A percentile compares a stretch with the other conserved stretches of the same genome.
phyloP scores from a whole-genome alignment of 345 rosid genomes.

The Salix dunnii region DNA sequence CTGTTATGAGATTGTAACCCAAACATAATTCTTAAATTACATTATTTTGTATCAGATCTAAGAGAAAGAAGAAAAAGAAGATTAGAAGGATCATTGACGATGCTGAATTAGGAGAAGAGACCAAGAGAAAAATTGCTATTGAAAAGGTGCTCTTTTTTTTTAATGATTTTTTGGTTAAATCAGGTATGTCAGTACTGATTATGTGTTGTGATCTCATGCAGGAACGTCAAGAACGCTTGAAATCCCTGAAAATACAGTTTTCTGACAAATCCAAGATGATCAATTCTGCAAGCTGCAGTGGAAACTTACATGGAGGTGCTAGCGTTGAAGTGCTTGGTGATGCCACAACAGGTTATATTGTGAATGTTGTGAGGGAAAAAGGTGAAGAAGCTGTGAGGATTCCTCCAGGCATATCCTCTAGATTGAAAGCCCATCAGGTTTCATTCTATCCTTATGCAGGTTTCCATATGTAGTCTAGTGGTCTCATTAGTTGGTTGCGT shows the following conservation, averaged over 20 bases:
- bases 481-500: background rate
- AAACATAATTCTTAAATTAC: constrained; percentile 16
- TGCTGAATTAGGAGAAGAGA: constrained; percentile 96
- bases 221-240: constrained; percentile 97
- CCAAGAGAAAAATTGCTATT: constrained; percentile 92
- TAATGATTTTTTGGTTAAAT: constrained; percentile 12
- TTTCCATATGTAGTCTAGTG: background rate
- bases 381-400: constrained; percentile 93
- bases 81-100: constrained; percentile 95
- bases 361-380: constrained; percentile 94
- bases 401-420: constrained; percentile 78
- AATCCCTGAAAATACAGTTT: constrained; percentile 69
- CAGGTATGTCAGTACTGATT: constrained; percentile 14
- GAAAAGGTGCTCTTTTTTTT: constrained; percentile 57
- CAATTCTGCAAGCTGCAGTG: constrained; percentile 41
- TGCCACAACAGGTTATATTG: constrained; percentile 72
- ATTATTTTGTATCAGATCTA: constrained; percentile 41
- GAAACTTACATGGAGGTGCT: constrained; percentile 56
- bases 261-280: constrained; percentile 56
- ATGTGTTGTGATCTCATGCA: constrained; percentile 32
- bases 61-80: constrained; percentile 73
- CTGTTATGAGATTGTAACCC: constrained; percentile 3
- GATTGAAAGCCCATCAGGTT: constrained; percentile 97
- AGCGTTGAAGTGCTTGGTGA: constrained; percentile 80
- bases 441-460: constrained; percentile 12